Base-by-base conservation (phyloP, 1,284 basidiomycete species). In the Spongispora temasekensis region DNA sequence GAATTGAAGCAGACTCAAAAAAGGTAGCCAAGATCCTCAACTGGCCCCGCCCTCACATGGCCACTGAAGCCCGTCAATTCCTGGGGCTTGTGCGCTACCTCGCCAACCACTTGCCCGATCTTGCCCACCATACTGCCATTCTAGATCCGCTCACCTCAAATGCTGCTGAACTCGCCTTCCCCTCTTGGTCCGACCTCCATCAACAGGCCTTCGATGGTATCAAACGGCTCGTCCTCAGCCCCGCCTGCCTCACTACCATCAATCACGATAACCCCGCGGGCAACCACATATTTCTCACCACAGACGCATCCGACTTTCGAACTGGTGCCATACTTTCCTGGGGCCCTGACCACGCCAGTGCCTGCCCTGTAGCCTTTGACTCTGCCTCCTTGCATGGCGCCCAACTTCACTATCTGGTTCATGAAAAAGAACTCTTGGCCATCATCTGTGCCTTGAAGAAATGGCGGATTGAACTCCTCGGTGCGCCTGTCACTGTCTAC, bases 81-180 rank as follows among this genome's bases (percentile, higher is more conserved):
- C 60, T 83, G 0, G 79, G 80, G 0, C 63, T 81, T 0, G 72
- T 77, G 0, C 59, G 73, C 0, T 83, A 78, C 55, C 59, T 81
- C 5, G 64, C 68, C 0, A 51, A 64, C 2, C 80, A 78, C 6
- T 12, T 59, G 0, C 37, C 48, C 0, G 8, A 59, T 3, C 5
- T 52, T 3, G 31, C 37, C 0, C 10, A 44, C 1, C 30, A 21
- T 13, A 55, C 27, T 2, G 6, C 5, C 2, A 28, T 48, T 7
- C 25, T 48, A 4, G 27, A 21, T 5, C 46, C 46, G 3, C 46
- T 50, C 7, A 50, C 46, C 9, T 19, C 28, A 1, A 59, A 54
- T 5, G 53, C 15, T 0, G 53, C 23, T 1, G 42, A 55, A 0
- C 1, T 5, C 2, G 4, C 0, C 59, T 68, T 83, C 0, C 78